Evolutionary conservation across 2,329 filamentous ascomycete genomes (phyloP), one percentile per base, ranked within the genome.

Genomic region (Beauveria sp.): DNA sequence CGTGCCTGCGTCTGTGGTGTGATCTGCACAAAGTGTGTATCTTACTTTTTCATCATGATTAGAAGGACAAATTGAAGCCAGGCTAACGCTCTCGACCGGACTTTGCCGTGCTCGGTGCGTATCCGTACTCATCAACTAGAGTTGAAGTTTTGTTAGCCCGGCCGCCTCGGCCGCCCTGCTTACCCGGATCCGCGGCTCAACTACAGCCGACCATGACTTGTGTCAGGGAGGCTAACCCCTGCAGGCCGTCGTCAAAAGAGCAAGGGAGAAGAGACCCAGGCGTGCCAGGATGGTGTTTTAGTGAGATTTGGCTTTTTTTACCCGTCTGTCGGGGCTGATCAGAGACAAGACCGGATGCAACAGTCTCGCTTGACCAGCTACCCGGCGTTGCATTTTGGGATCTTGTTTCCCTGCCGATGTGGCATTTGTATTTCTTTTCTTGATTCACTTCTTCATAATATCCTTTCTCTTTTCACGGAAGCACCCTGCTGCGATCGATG

Each of bases 291-390:
- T 37, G 14, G 34, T 37, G 34, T 37, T 37, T 37, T 37, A 37
- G 34, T 37, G 34, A 37, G 12, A 37, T 37, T 34, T 37, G 34
- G 12, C 34, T 34, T 37, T 37, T 37, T 37, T 16, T 16, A 37
- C 14, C 34, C 30, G 30, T 34, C 18, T 41, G 28, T 20, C 18
- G 50, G 34, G 26, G 54, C 54, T 34, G 44, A 57, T 57, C 46
- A 57, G 55, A 57, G 44, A 50, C 55, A 37, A 57, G 54, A 47
- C 54, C 26, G 22, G 44, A 50, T 57, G 55, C 44, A 50, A 28
- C 24, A 26, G 34, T 37, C 20, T 58, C 12, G 47, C 34, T 34
- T 59, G 47, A 37, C 56, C 47, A 52, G 46, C 46, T 24, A 26
- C 47, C 46, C 22, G n/a, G 30, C 14, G 22, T 43, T 30, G 37